These are phyloP conservation scores for Schizochytrium sp. DNA, from an alignment of 108 stramenopile genomes.

Conservation along the genomic window DNA sequence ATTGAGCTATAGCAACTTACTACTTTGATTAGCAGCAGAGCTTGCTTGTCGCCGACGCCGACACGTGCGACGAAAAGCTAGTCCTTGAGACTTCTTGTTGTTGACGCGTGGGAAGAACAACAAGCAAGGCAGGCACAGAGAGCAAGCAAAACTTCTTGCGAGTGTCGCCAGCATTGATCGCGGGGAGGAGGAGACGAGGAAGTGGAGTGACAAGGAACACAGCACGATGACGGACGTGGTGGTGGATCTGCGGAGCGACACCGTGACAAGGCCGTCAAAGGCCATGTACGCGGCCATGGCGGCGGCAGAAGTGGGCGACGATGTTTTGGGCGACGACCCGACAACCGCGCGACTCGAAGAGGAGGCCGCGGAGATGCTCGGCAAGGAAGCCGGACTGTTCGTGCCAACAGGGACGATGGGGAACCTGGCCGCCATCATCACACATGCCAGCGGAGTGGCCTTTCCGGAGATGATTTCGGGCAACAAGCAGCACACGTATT, in stretches of 20 bases:
- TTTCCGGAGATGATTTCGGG: conserved; percentile 56
- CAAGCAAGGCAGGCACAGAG: too few relatives aligned
- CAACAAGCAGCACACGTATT: conserved; percentile 37
- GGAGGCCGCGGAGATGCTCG: conserved; percentile 71
- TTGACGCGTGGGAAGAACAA: too few relatives aligned
- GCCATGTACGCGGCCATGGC: conserved; percentile 59
- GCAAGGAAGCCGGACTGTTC: conserved; percentile 80
- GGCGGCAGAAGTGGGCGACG: conserved; percentile 76
- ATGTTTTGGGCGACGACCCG: conserved; percentile 92
- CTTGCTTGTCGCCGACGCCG: too few relatives aligned
- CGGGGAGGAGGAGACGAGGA: neutral
- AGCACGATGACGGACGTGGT: neutral
- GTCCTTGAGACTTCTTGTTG: too few relatives aligned
- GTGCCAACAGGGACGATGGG: conserved; percentile 93
- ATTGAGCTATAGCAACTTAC: too few relatives aligned
- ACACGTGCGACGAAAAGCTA: too few relatives aligned
- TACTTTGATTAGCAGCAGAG: too few relatives aligned
- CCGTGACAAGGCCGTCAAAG: conserved; percentile 78
- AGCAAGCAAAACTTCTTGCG: too few relatives aligned
- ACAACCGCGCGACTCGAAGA: conserved; percentile 71
- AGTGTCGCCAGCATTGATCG: neutral
- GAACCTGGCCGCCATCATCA: conserved; percentile 76
- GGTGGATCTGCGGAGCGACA: conserved; percentile 80
- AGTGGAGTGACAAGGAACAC: neutral
- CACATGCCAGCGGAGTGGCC: conserved; percentile 60